A percentile compares a stretch with the other conserved stretches of the same genome.
Evolutionary conservation across 2,329 filamentous ascomycete species (phyloP).

Genomic region (Tolypocladium amazonense): DNA sequence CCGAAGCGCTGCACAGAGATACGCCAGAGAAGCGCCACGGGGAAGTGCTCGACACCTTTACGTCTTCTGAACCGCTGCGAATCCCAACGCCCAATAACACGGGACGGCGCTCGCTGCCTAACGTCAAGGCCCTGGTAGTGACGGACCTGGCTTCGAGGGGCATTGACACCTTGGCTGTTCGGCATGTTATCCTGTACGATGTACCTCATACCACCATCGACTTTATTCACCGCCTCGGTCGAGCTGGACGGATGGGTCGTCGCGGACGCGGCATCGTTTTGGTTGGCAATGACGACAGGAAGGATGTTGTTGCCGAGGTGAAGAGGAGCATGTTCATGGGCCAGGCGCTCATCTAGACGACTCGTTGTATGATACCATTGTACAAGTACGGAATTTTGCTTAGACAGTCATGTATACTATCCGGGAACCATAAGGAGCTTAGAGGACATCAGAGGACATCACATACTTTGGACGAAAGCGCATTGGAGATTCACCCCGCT

Average conservation of each 20-base stretch:
- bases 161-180: slow-evolving; percentile 86
- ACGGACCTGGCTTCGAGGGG: slow-evolving; percentile 88
- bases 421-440: neutral
- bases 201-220: slow-evolving; percentile 98
- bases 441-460: neutral
- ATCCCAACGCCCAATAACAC: slow-evolving; percentile 16
- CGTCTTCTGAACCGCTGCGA: slow-evolving; percentile 31
- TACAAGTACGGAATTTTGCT: neutral
- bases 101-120: slow-evolving; percentile 46
- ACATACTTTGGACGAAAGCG: neutral
- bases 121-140: slow-evolving; percentile 85
- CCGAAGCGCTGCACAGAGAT: slow-evolving; percentile 75
- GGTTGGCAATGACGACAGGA: slow-evolving; percentile 79
- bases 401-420: neutral
- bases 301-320: slow-evolving; percentile 85
- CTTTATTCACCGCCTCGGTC: slow-evolving; percentile 90
- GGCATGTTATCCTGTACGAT: slow-evolving; percentile 88
- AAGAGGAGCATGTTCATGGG: slow-evolving; percentile 81
- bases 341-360: slow-evolving; percentile 53
- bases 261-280: slow-evolving; percentile 83
- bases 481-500: neutral
- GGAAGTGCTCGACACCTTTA: slow-evolving; percentile 71
- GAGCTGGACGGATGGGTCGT: slow-evolving; percentile 85
- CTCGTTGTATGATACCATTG: neutral
- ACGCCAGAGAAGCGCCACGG: slow-evolving; percentile 66